Conservation (phyloP, 768 basidiomycete species). For the Ramaria rubella region DNA sequence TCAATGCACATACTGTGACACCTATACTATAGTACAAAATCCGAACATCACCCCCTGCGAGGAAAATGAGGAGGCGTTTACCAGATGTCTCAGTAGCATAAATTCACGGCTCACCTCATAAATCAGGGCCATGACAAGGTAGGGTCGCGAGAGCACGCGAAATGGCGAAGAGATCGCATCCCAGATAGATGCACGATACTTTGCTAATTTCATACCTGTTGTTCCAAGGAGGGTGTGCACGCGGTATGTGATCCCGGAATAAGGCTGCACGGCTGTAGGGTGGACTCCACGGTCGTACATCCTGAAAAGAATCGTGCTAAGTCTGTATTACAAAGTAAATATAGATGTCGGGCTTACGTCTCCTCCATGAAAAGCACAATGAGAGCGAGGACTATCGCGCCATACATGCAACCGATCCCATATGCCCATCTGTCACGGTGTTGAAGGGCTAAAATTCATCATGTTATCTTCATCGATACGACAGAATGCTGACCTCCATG, state of each 20-base stretch:
- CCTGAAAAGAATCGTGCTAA: constrained; percentile 26
- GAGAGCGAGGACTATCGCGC: constrained; percentile 44
- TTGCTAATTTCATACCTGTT: constrained; percentile 51
- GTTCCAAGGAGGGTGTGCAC: constrained; percentile 56
- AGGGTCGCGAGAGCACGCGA: constrained; percentile 56
- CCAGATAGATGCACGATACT: constrained; percentile 47
- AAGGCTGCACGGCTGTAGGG: constrained; percentile 39
- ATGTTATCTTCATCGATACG: no score
- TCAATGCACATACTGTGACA: constrained; percentile 29
- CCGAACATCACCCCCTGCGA: constrained; percentile 47
- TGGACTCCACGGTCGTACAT: constrained; percentile 55
- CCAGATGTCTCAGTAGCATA: not conserved
- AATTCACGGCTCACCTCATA: constrained; percentile 41
- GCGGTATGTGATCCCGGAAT: constrained; percentile 41
- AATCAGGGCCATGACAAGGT: constrained; percentile 42
- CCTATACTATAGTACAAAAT: constrained; percentile 59
- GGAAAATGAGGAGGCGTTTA: not conserved
- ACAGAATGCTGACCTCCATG: constrained; percentile 20
- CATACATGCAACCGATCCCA: constrained; percentile 59
- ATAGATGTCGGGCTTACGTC: constrained; percentile 40
- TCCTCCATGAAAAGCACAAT: constrained; percentile 60
- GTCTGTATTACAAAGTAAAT: constrained; percentile 7
- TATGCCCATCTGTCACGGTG: constrained; percentile 50
- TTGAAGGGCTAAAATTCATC: no score
- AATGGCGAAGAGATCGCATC: constrained; percentile 40